Percentiles rank a stretch among this genome's conserved stretches.
These are phyloP conservation scores for Salix caprea DNA, from an alignment of 345 rosid species.

Conservation along the genomic window DNA sequence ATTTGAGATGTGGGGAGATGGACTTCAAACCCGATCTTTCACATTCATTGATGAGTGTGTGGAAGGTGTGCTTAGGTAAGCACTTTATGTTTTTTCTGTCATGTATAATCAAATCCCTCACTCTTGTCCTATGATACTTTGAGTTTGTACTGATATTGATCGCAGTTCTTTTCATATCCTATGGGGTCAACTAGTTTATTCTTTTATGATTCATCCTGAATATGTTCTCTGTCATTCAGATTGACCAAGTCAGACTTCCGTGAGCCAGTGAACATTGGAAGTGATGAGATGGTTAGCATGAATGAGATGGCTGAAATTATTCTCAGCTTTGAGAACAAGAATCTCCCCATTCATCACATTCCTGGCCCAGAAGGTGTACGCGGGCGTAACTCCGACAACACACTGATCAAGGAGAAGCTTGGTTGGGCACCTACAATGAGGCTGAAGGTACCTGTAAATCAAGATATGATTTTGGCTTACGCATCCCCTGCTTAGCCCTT, in stretches of 20 bases:
- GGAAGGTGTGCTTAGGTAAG: constrained; percentile 93
- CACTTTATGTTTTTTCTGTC: background rate
- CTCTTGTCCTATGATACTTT: background rate
- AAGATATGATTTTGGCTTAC: background rate
- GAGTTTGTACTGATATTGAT: background rate
- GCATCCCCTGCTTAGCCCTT: background rate
- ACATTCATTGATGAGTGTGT: constrained; percentile 99
- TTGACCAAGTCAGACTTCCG: constrained; percentile 96
- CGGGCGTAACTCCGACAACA: constrained; percentile 97
- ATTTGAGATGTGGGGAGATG: constrained; percentile 99
- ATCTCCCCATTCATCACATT: constrained; percentile 87
- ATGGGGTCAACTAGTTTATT: background rate
- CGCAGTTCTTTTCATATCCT: background rate
- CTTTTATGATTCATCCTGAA: background rate
- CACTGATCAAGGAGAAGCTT: constrained; percentile 90
- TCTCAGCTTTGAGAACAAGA: constrained; percentile 80
- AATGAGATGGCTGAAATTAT: constrained; percentile 98
- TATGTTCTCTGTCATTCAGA: constrained; percentile 29
- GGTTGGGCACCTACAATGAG: constrained; percentile 99
- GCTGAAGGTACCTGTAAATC: constrained; percentile 58
- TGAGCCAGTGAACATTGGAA: constrained; percentile 97
- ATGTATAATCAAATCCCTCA: background rate
- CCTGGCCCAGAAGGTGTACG: constrained; percentile 99
- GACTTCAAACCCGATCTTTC: constrained; percentile 91
- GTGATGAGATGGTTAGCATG: constrained; percentile 99